Percentiles rank a stretch among this genome's conserved stretches.
These are phyloP conservation scores for Pleurotus djamor DNA, from an alignment of 768 basidiomycete species.

Conservation along the genomic window DNA sequence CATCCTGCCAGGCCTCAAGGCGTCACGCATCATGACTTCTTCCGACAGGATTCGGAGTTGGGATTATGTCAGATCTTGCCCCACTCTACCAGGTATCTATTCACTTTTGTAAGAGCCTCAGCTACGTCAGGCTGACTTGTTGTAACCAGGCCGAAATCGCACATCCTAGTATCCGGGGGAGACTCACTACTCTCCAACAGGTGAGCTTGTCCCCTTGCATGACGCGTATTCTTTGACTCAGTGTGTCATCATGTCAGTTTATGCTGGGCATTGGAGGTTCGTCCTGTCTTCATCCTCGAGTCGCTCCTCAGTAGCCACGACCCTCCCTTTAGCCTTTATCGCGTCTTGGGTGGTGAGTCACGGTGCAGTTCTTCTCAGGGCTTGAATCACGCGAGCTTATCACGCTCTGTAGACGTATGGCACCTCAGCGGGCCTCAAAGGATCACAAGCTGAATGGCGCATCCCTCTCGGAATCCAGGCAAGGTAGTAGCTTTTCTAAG, in stretches of 20 bases:
- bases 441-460: conserved; percentile 44
- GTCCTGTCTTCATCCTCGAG: not conserved
- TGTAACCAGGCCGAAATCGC: conserved; percentile 46
- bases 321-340: conserved; percentile 34
- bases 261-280: conserved; percentile 48
- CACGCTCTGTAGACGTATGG: conserved; percentile 32
- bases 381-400: not conserved
- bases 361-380: not conserved
- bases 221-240: not conserved
- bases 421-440: conserved; percentile 33
- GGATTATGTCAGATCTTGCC: conserved; percentile 47
- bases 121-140: not conserved
- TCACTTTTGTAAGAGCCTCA: too few species aligned
- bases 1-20: not conserved
- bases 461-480: conserved; percentile 45
- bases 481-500: not conserved
- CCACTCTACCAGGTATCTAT: conserved; percentile 45
- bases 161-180: conserved; percentile 53
- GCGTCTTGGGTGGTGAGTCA: conserved; percentile 41
- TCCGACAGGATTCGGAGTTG: conserved; percentile 33
- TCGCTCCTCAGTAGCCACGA: not conserved
- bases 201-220: conserved; percentile 11
- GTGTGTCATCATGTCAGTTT: conserved; percentile 20
- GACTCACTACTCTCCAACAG: conserved; percentile 52
- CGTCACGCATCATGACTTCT: not conserved